Evolutionary conservation across 2,329 filamentous ascomycete species (phyloP), one percentile per base, ranked within the genome.

Genomic region (Colletotrichum gloeosporioides): DNA sequence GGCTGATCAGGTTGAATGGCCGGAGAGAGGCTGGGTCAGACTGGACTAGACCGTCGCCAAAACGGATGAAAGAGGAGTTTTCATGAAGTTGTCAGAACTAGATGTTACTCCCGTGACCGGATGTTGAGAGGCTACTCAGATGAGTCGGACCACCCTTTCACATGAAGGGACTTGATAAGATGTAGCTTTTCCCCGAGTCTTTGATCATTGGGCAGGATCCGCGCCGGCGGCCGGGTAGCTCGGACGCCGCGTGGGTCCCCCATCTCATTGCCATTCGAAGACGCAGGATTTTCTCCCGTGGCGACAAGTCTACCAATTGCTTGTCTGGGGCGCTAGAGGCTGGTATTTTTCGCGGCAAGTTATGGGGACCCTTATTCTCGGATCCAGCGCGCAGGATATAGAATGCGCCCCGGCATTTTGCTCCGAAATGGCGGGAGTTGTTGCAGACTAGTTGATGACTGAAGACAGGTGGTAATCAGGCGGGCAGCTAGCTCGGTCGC

Each of bases 1-100:
- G 29, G 59, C 6, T 32, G 59, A 22, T 8, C 10, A 62, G 31
- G 3, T 32, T 25, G 59, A 31, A 22, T 18, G 65, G 73, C 36
- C 32, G 86, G 85, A 6, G 13, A 22, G 22, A 29, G 55, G 55
- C 25, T 59, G 55, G 55, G 29, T 44, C 4, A 25, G 61, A 6
- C 18, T 63, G n/a, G 6, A 32, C 31, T 44, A 8, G 34, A 18
- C 25, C 32, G 25, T 29, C 25, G 36, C 8, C n/a, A 36, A 12
- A 12, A 12, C 8, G n/a, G 36, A 44, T 22, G 32, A 64, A 64
- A 62, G 12, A 32, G 22, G 13, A 2, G 4, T 22, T 34, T 34
- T 22, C 9, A 22, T 7, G 1, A 62, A 13, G 18, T 22, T 29
- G 53, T 9, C 61, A 64, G 55, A 22, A 15, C 36, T 13, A 62